Conservation (phyloP, 306 rosid genomes). For the Castanopsis chinensis region DNA sequence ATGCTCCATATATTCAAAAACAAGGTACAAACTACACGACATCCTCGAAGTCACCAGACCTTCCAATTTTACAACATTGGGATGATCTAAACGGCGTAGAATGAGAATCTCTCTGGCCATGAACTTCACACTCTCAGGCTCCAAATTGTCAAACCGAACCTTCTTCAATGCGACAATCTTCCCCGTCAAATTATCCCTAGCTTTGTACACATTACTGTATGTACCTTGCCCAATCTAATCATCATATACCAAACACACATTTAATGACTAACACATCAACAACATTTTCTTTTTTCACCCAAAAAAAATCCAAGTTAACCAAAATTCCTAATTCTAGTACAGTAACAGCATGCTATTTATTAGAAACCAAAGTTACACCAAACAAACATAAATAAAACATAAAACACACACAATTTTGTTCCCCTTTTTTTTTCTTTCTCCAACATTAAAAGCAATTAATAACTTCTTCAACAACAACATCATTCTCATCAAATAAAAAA, state of each 20-base stretch:
- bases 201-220: slow-evolving; percentile 92
- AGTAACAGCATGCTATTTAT: too few relatives aligned
- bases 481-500: slow-evolving; percentile 16
- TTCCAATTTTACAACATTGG: slow-evolving; percentile 82
- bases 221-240: slow-evolving; percentile 92
- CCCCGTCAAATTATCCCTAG: slow-evolving; percentile 73
- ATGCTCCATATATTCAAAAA: slow-evolving; percentile 82
- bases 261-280: slow-evolving; percentile 20
- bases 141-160: slow-evolving; percentile 90
- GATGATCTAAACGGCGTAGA: slow-evolving; percentile 80
- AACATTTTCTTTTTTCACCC: not conserved
- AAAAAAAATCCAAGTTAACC: not conserved
- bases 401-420: too few relatives aligned
- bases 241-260: slow-evolving; percentile 5
- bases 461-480: not conserved
- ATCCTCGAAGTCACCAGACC: slow-evolving; percentile 89
- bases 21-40: slow-evolving; percentile 91
- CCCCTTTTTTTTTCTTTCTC: too few relatives aligned
- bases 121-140: slow-evolving; percentile 90
- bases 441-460: not conserved
- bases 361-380: slow-evolving; percentile 13
- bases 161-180: slow-evolving; percentile 83
- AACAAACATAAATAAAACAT: too few relatives aligned
- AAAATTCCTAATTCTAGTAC: too few relatives aligned
- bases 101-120: slow-evolving; percentile 94